Evolutionary conservation across 2,329 filamentous ascomycete species (phyloP).

Genomic region (Botrytis byssoidea): DNA sequence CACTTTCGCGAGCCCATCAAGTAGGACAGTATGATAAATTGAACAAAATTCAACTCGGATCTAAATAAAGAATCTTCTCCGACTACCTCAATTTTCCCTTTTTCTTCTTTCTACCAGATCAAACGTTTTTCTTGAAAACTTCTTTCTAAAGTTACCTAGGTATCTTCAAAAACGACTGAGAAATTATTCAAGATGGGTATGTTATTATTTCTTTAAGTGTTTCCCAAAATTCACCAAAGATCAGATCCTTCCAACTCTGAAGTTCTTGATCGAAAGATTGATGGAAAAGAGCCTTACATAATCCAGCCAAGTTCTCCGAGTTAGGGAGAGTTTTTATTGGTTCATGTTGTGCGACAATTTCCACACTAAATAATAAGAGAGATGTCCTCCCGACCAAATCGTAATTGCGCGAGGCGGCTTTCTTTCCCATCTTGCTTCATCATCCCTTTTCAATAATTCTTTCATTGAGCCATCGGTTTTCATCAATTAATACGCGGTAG

Average conservation of each 20-base stretch:
- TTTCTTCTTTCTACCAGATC: not conserved
- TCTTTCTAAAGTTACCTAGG: not conserved
- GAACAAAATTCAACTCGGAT: not conserved
- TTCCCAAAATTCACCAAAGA: not conserved
- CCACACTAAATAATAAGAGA: constrained; percentile 15
- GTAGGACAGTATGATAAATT: not conserved
- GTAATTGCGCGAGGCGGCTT: constrained; percentile 4
- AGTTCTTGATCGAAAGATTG: not conserved
- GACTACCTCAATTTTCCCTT: not conserved
- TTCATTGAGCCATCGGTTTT: constrained; percentile 17
- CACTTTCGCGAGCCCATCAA: not conserved
- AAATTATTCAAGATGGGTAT: not conserved
- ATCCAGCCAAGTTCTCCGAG: not conserved
- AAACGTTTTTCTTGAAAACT: not conserved
- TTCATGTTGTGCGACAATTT: not conserved
- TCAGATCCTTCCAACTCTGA: not conserved
- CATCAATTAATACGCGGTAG: constrained; percentile 8
- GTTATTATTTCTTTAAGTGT: not conserved
- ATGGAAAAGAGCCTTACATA: constrained; percentile 6
- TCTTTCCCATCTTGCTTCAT: constrained; percentile 16
- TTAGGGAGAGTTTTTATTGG: constrained; percentile 3
- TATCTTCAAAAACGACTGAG: not conserved
- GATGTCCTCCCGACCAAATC: not conserved
- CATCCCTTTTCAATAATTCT: constrained; percentile 16
- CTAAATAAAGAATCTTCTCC: not conserved